These are phyloP conservation scores for Elsinoe perseae DNA, from an alignment of 2,329 filamentous ascomycete genomes.

Conservation along the genomic window DNA sequence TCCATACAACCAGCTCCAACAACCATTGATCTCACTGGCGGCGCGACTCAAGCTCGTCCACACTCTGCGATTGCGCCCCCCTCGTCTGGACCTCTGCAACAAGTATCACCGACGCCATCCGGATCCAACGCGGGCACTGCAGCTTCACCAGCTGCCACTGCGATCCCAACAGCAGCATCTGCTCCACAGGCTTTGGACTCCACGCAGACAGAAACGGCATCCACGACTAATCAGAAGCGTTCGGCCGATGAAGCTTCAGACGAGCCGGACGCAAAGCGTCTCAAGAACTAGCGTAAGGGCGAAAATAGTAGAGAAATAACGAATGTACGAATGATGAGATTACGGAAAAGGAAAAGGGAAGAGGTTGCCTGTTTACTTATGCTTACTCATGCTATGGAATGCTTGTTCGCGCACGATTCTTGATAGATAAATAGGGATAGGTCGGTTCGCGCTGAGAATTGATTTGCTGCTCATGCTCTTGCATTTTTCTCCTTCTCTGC, in stretches of 20 bases:
- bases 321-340: conserved; percentile 3
- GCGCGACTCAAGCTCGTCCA: background rate
- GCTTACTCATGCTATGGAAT: background rate
- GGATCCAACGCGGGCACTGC: background rate
- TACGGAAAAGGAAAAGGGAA: background rate
- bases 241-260: conserved; percentile 17
- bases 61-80: background rate
- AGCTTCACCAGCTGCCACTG: no score
- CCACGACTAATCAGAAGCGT: background rate
- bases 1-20: background rate
- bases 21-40: background rate
- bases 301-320: background rate
- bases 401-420: background rate
- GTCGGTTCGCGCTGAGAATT: background rate
- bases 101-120: background rate
- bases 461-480: background rate
- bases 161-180: no score
- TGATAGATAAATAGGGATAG: background rate
- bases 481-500: background rate
- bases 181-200: no score
- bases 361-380: background rate
- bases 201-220: background rate
- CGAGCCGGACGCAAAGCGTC: conserved; percentile 17
- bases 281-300: conserved; percentile 8
- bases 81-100: no score